A percentile compares a stretch with the other conserved stretches of the same genome.
These are phyloP conservation scores for Hymenoscyphus linearis DNA, from an alignment of 2,329 filamentous ascomycete genomes.

Conservation along the genomic window DNA sequence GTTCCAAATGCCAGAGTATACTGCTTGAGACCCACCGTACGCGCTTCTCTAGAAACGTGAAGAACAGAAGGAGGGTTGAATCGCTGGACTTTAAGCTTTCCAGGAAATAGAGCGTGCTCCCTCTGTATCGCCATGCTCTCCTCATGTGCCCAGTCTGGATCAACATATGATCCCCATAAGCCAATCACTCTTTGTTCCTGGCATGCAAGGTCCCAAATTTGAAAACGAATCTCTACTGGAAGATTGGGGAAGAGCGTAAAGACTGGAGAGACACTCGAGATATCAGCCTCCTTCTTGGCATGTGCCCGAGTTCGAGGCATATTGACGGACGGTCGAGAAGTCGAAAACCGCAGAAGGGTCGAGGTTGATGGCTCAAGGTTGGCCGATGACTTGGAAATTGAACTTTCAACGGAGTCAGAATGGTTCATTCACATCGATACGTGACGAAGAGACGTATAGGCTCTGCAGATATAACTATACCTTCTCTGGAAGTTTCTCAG, in stretches of 20 bases:
- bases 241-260: neutral
- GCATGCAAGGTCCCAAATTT: neutral
- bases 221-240: neutral
- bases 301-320: neutral
- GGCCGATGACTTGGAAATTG: no score
- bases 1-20: conserved; percentile 13
- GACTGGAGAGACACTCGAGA: neutral
- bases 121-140: neutral
- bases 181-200: neutral
- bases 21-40: neutral
- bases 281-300: neutral
- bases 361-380: no score
- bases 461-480: no score
- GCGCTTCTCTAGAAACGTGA: neutral
- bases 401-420: no score
- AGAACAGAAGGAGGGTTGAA: neutral
- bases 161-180: neutral
- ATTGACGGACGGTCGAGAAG: neutral
- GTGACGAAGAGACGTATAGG: no score
- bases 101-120: neutral
- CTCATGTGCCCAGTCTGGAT: neutral
- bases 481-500: no score
- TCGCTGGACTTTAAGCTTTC: neutral
- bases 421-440: no score
- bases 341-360: neutral